Percentiles rank a stretch among this genome's conserved stretches.
Evolutionary conservation across 805 yeast genomes (phyloP).

Genomic region (Metschnikowia picachoensis): DNA sequence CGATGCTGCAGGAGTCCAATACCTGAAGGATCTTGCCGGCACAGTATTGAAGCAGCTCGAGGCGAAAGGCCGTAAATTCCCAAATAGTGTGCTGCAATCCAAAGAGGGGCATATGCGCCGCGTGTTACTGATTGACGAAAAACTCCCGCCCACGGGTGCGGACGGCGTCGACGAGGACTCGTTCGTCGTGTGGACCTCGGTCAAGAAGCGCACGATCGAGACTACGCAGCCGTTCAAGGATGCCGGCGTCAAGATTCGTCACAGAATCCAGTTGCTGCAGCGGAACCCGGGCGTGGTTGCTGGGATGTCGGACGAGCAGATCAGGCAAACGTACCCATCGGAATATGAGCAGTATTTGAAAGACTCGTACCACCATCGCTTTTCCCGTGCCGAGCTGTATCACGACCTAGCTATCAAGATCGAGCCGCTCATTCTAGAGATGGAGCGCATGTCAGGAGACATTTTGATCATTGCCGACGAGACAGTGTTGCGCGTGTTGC

Average conservation of each 20-base stretch:
- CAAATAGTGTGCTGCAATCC: background rate
- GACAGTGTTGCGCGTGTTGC: conserved; percentile 79
- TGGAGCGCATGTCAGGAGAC: conserved; percentile 89
- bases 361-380: conserved; percentile 93
- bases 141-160: conserved; percentile 44
- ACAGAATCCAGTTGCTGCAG: conserved; percentile 81
- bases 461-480: conserved; percentile 91
- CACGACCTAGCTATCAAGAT: conserved; percentile 93
- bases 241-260: conserved; percentile 60
- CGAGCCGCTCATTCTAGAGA: conserved; percentile 88
- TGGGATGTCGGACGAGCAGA: conserved; percentile 57
- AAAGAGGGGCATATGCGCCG: conserved; percentile 5
- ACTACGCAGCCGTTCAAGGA: conserved; percentile 68
- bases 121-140: conserved; percentile 32
- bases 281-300: conserved; percentile 87
- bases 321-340: conserved; percentile 56
- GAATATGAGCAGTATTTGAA: conserved; percentile 61
- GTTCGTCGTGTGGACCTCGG: conserved; percentile 93
- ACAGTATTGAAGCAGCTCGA: conserved; percentile 45
- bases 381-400: conserved; percentile 88
- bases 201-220: conserved; percentile 77
- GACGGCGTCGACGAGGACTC: conserved; percentile 60
- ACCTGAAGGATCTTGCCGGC: conserved; percentile 60
- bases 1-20: conserved; percentile 66
- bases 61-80: conserved; percentile 31